phyloP scores from a whole-genome alignment of 2,329 filamentous ascomycete genomes.

The Ceratocystiopsis minuta region DNA sequence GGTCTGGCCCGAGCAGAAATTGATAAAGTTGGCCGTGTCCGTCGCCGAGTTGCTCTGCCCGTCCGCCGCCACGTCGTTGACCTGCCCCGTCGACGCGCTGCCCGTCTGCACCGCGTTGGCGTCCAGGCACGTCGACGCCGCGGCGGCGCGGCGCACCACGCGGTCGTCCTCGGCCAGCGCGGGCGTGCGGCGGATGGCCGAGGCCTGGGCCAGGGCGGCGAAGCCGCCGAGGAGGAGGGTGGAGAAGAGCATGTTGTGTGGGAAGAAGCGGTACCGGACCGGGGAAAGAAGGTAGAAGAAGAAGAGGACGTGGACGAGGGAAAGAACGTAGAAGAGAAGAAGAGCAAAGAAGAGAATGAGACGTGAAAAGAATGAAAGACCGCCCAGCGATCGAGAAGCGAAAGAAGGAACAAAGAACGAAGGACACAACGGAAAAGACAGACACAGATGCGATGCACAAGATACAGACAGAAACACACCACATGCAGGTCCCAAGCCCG shows the following conservation, averaged over 20 bases:
- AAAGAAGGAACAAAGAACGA: conserved; percentile 17
- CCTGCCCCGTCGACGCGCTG: conserved; percentile 29
- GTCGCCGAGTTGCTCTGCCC: conserved; percentile 35
- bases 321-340: background rate
- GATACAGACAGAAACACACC: background rate
- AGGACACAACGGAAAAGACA: conserved; percentile 9
- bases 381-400: conserved; percentile 22
- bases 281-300: conserved; percentile 16
- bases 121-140: conserved; percentile 18
- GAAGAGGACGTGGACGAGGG: no score
- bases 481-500: conserved; percentile 2
- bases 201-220: conserved; percentile 26
- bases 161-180: conserved; percentile 8
- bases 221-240: conserved; percentile 31
- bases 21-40: conserved; percentile 44
- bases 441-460: conserved; percentile 4
- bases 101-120: conserved; percentile 29
- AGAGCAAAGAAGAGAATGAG: conserved; percentile 10
- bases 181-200: conserved; percentile 22
- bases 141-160: no score
- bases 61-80: conserved; percentile 19
- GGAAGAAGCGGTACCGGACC: conserved; percentile 33
- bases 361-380: conserved; percentile 32
- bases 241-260: conserved; percentile 30
- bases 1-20: conserved; percentile 37